Evolutionary conservation across 2,329 filamentous ascomycete genomes (phyloP).

Genomic region (Metarhizium brunneum): DNA sequence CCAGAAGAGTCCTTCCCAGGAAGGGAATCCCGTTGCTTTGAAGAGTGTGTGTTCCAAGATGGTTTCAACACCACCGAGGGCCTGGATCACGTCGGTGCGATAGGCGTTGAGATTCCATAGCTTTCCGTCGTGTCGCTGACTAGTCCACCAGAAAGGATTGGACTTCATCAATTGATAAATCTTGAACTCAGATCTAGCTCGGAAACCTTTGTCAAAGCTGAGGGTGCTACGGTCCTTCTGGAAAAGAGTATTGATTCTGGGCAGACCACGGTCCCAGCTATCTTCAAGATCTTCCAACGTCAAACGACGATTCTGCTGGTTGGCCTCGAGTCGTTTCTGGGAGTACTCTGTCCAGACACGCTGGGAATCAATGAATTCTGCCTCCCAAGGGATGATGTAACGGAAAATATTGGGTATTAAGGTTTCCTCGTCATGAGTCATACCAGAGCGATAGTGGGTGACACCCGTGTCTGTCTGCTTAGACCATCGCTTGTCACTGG

Average conservation of each 20-base stretch:
- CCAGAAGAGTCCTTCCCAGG: slow-evolving; percentile 96
- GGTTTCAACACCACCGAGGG: slow-evolving; percentile 90
- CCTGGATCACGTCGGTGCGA: slow-evolving; percentile 93
- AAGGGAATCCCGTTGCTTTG: slow-evolving; percentile 93
- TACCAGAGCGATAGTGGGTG: slow-evolving; percentile 92
- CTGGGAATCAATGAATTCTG: slow-evolving; percentile 97
- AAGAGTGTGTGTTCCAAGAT: slow-evolving; percentile 96
- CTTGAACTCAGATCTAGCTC: slow-evolving; percentile 92
- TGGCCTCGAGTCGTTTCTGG: slow-evolving; percentile 92
- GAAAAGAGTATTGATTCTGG: slow-evolving; percentile 97
- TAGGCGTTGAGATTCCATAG: slow-evolving; percentile 96
- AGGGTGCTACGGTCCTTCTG: slow-evolving; percentile 96
- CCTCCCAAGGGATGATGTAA: slow-evolving; percentile 98
- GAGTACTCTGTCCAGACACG: slow-evolving; percentile 99
- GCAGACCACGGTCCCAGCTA: slow-evolving; percentile 95
- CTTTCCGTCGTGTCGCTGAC: slow-evolving; percentile 92
- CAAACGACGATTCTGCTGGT: slow-evolving; percentile 90
- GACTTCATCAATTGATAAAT: slow-evolving; percentile 98
- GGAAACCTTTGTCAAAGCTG: slow-evolving; percentile 98
- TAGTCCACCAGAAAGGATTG: slow-evolving; percentile 99
- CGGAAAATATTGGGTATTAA: slow-evolving; percentile 98
- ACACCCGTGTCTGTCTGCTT: slow-evolving; percentile 97
- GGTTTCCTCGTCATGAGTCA: slow-evolving; percentile 97
- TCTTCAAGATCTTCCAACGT: slow-evolving; percentile 96
- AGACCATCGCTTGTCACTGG: slow-evolving; percentile 95